These are phyloP conservation scores for Kregervanrija delftensis DNA, from an alignment of 805 yeast species.

Conservation along the genomic window DNA sequence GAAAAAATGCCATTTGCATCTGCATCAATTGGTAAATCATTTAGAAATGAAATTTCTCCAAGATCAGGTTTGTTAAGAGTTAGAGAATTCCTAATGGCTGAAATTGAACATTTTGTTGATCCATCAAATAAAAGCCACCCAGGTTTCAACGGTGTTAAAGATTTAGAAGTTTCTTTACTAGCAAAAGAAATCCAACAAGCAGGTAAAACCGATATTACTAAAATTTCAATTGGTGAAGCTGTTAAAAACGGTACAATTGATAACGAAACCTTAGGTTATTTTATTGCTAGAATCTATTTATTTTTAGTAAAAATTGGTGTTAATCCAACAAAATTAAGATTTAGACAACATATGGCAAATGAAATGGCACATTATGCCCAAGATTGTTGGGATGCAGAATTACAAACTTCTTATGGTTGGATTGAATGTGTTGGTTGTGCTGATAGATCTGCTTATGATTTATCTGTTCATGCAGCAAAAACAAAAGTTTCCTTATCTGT, in stretches of 20 bases:
- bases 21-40: conserved; percentile 96
- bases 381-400: conserved; percentile 99
- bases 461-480: conserved; percentile 89
- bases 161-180: conserved; percentile 67
- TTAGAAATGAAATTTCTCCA: conserved; percentile 98
- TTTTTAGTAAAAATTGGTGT: conserved; percentile 89
- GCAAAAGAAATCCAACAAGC: conserved; percentile 84
- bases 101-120: conserved; percentile 97
- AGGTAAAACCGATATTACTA: conserved; percentile 67
- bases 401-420: conserved; percentile 96
- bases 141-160: conserved; percentile 68
- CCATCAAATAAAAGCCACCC: conserved; percentile 82
- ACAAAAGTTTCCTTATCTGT: conserved; percentile 94
- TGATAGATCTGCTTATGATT: conserved; percentile 96
- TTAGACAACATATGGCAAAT: conserved; percentile 97
- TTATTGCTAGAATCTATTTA: conserved; percentile 84
- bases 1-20: conserved; percentile 99
- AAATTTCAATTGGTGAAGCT: conserved; percentile 81
- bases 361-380: conserved; percentile 99
- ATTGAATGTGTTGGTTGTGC: conserved; percentile 99
- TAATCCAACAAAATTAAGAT: conserved; percentile 74
- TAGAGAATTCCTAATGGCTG: conserved; percentile 98
- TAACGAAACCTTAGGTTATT: conserved; percentile 95
- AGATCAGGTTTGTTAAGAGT: conserved; percentile 96
- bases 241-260: conserved; percentile 84